These are phyloP conservation scores for Russula virescens DNA, from an alignment of 768 basidiomycete genomes.

Conservation along the genomic window DNA sequence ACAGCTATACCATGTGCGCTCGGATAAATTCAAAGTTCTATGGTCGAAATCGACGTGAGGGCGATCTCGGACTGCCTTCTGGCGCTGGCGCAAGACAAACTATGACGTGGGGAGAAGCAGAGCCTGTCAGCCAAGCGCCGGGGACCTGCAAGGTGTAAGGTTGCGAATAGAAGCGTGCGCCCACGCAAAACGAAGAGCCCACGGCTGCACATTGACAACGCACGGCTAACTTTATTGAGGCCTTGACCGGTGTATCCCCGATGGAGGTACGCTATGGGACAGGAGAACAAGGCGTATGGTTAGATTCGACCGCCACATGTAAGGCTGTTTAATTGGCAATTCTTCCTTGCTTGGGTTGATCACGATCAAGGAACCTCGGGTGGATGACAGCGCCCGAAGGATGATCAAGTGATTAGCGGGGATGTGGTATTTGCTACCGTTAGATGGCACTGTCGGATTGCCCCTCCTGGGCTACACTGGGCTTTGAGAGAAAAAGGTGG, in stretches of 20 bases:
- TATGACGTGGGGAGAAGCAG: neutral
- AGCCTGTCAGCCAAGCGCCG: neutral
- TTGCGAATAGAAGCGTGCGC: neutral
- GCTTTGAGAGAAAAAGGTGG: neutral
- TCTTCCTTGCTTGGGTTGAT: neutral
- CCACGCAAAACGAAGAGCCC: neutral
- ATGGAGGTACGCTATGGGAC: neutral
- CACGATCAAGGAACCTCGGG: neutral
- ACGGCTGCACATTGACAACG: neutral
- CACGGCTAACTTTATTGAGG: neutral
- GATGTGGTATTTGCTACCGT: neutral
- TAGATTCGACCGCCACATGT: neutral
- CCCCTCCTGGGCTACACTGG: neutral
- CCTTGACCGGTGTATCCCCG: neutral
- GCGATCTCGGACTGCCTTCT: neutral
- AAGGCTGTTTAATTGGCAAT: conserved; percentile 2
- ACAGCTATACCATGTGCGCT: neutral
- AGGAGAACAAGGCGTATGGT: neutral
- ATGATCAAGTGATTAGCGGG: conserved; percentile 1
- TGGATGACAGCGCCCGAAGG: neutral
- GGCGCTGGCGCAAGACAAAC: neutral
- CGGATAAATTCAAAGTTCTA: neutral
- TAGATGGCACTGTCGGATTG: neutral
- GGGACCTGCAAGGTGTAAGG: neutral
- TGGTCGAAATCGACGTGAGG: neutral